Conservation (phyloP, 345 rosid genomes). For the Citrus glauca region DNA sequence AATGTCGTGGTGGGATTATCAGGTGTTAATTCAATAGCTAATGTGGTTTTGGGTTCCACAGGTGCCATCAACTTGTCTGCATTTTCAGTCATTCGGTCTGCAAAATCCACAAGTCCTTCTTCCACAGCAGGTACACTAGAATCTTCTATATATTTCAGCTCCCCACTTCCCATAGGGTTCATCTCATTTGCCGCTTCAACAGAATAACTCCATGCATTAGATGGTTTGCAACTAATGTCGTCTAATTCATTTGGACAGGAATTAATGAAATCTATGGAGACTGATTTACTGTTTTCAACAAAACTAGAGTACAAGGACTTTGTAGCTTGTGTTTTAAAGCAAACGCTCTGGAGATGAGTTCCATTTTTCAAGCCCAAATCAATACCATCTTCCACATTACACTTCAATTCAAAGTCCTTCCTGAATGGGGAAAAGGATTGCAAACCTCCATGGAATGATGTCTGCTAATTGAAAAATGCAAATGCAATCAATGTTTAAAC, state of each 20-base stretch:
- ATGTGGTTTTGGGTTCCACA: slow-evolving; percentile 37
- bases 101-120: slow-evolving; percentile 28
- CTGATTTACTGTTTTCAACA: slow-evolving; percentile 27
- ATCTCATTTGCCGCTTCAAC: slow-evolving; percentile 21
- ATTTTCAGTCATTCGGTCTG: slow-evolving; percentile 36
- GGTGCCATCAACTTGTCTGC: slow-evolving; percentile 26
- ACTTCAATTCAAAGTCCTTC: slow-evolving; percentile 46
- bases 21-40: slow-evolving; percentile 28
- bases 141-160: slow-evolving; percentile 44
- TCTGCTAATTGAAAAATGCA: slow-evolving; percentile 34
- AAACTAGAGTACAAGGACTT: slow-evolving; percentile 38
- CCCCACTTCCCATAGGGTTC: slow-evolving; percentile 19
- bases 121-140: slow-evolving; percentile 33
- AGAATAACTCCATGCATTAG: slow-evolving; percentile 37
- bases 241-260: slow-evolving; percentile 31
- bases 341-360: slow-evolving; percentile 27
- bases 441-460: slow-evolving; percentile 43
- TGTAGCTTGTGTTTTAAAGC: slow-evolving; percentile 45
- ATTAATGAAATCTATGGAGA: slow-evolving; percentile 17
- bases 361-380: slow-evolving; percentile 37
- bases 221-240: slow-evolving; percentile 28
- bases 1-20: slow-evolving; percentile 35
- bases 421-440: slow-evolving; percentile 32
- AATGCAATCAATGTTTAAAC: neutral
- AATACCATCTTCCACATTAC: slow-evolving; percentile 35